Evolutionary conservation across 768 basidiomycete species (phyloP), one percentile per base, ranked within the genome.

Genomic region (Lentinula boryana): DNA sequence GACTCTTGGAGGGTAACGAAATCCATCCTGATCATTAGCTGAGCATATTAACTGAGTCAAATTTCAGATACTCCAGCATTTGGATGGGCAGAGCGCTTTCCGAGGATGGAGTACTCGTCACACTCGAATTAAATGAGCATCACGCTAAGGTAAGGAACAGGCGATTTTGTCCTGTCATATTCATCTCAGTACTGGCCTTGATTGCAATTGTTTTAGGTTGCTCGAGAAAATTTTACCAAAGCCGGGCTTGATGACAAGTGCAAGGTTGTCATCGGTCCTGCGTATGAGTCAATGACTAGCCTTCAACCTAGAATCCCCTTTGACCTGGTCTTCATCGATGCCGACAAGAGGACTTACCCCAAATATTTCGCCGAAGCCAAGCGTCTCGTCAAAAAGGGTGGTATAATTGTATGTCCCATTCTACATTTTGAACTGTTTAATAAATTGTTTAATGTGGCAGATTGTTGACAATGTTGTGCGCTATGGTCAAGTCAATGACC

Each of bases 311-410:
- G 78, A 8, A 70, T 72, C 5, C 79, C 78, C 0, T 89, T 86
- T 68, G 87, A 89, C 69, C 70, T 91, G n/a, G 77, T 78, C 2
- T 91, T 89, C 76, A 86, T 89, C 63, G 88, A 89, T 70, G 88
- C 87, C 8, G 85, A 89, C 73, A 89, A 89, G 68, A 68, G 72
- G 4, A 75, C 74, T 43, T 85, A 84, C 63, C 58, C 75, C 23
- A 73, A 74, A 4, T 88, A 89, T 67, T 86, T 85, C 71, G 71
- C 68, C 1, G 79, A 88, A 63, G 82, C 81, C 0, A 84, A 88
- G 66, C 78, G 86, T 15, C 74, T 89, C 7, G 76, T 84, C 0
- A 75, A 81, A 53, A 77, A 77, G 43, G 83, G 84, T 12, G 87
- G 85, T 13, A 78, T 87, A 21, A 85, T 89, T 59, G 84, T 83